Evolutionary conservation across 495 filamentous ascomycete genomes (phyloP).

Genomic region (Xylaria acuta): DNA sequence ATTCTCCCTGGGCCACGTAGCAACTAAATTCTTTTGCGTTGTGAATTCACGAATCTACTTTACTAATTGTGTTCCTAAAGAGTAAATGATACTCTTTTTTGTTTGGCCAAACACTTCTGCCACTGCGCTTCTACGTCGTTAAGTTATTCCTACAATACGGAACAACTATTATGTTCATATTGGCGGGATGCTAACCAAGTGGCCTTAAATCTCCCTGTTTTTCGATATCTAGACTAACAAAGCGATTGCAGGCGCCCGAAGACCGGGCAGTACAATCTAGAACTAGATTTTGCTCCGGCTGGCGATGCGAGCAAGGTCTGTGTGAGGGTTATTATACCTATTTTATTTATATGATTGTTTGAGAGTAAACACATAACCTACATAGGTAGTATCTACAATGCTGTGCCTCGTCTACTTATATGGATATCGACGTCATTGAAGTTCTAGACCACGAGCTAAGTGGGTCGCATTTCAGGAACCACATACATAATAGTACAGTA

Average conservation of each 20-base stretch:
- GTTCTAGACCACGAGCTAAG: constrained; percentile 9
- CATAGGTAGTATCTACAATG: background rate
- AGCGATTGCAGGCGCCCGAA: background rate
- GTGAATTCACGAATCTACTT: background rate
- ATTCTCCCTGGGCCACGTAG: background rate
- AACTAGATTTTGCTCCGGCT: background rate
- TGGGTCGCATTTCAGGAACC: constrained; percentile 6
- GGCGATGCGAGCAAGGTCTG: background rate
- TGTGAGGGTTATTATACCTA: no score
- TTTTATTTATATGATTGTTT: no score
- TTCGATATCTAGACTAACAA: background rate
- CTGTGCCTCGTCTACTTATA: background rate
- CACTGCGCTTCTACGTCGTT: background rate
- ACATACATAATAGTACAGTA: background rate
- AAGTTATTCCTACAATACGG: background rate
- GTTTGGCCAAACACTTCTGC: background rate
- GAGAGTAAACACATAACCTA: no score
- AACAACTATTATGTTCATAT: background rate
- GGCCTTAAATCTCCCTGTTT: background rate
- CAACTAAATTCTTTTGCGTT: background rate
- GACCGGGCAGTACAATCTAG: no score
- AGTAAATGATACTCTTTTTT: background rate
- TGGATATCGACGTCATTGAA: constrained; percentile 5
- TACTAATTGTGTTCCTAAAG: background rate
- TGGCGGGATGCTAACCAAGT: background rate